phyloP scores from a whole-genome alignment of 352 stramenopile genomes.

The Globisporangium okanoganense region DNA sequence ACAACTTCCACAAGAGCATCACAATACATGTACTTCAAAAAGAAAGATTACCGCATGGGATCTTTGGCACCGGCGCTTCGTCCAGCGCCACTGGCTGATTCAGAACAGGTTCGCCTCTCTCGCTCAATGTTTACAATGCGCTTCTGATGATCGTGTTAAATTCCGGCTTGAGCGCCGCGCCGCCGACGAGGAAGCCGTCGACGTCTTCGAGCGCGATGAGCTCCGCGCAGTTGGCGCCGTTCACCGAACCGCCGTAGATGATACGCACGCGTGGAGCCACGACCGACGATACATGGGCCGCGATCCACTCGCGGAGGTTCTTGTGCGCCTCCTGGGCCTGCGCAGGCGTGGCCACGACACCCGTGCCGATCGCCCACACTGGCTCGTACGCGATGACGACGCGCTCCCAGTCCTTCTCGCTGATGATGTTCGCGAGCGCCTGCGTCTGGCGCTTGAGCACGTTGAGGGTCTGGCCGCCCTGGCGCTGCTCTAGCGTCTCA shows the following conservation, averaged over 20 bases:
- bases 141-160: conserved; percentile 87
- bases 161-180: conserved; percentile 91
- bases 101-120: not conserved
- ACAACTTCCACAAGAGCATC: not conserved
- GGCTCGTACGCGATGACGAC: conserved; percentile 97
- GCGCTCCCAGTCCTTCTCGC: conserved; percentile 67
- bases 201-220: conserved; percentile 85
- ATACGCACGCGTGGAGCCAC: conserved; percentile 80
- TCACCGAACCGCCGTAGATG: conserved; percentile 94
- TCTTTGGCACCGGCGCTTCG: not conserved
- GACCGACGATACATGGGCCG: conserved; percentile 48
- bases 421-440: conserved; percentile 84
- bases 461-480: conserved; percentile 86
- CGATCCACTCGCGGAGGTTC: conserved; percentile 79
- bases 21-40: too few relatives aligned
- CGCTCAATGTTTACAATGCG: conserved; percentile 30
- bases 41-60: too few relatives aligned
- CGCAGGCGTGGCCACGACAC: conserved; percentile 93
- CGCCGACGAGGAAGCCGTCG: conserved; percentile 94
- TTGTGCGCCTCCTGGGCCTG: conserved; percentile 93
- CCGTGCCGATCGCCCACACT: conserved; percentile 98
- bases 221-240: conserved; percentile 84
- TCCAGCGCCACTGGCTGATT: not conserved
- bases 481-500: conserved; percentile 90
- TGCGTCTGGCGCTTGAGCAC: conserved; percentile 96